Percentiles rank a stretch among this genome's conserved stretches.
Conservation (phyloP, 495 filamentous ascomycete species). For the Aspergillus biplanus region DNA sequence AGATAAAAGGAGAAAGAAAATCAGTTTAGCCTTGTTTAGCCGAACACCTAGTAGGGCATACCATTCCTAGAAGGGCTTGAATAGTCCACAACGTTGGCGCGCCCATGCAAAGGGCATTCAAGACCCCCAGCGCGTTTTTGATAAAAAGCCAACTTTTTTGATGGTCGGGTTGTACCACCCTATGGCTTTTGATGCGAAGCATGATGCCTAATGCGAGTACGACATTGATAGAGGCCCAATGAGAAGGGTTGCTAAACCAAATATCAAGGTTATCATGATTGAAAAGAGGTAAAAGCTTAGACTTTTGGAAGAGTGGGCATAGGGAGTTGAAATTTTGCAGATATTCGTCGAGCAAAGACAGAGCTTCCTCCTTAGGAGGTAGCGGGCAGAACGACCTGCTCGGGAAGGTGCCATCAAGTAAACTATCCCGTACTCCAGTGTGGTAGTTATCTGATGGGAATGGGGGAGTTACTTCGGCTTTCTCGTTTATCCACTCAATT, state of each 20-base stretch:
- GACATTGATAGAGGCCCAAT: constrained; percentile 25
- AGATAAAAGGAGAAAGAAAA: not conserved
- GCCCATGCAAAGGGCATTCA: constrained; percentile 24
- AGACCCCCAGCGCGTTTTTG: constrained; percentile 21
- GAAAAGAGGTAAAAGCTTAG: constrained; percentile 24
- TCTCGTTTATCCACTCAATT: constrained; percentile 22
- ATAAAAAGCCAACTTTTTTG: constrained; percentile 27
- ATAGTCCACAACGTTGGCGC: constrained; percentile 23
- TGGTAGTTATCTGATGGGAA: not conserved
- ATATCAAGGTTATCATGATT: constrained; percentile 9
- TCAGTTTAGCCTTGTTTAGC: not conserved
- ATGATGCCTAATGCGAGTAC: constrained; percentile 23
- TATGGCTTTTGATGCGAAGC: constrained; percentile 14
- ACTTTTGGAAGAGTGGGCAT: constrained; percentile 21
- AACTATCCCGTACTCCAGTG: not conserved
- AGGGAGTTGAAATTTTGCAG: constrained; percentile 22
- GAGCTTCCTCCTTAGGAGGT: constrained; percentile 19
- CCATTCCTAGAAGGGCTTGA: constrained; percentile 25
- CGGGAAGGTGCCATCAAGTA: constrained; percentile 14
- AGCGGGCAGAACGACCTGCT: constrained; percentile 20
- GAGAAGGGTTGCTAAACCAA: constrained; percentile 4
- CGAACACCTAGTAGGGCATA: constrained; percentile 1
- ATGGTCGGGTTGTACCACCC: constrained; percentile 12
- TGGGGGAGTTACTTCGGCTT: constrained; percentile 10
- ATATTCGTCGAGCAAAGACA: constrained; percentile 20